Evolutionary conservation across 2,329 filamentous ascomycete genomes (phyloP), one percentile per base, ranked within the genome.

Genomic region (Hypoxylon sp.): DNA sequence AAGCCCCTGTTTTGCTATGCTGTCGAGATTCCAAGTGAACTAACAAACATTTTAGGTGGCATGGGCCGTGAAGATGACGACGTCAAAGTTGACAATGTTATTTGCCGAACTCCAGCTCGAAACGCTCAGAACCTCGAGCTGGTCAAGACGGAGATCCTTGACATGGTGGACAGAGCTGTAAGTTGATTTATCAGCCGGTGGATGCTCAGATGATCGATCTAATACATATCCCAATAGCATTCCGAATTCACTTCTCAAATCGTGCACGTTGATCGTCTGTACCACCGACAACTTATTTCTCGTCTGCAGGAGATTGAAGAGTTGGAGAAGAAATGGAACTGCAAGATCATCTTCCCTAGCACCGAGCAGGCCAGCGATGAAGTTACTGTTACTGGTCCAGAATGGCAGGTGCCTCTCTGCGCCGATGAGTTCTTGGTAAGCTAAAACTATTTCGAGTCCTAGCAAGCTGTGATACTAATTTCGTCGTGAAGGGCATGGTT

Each of bases 291-390:
- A 79, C 88, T 99, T 64, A 91, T 99, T 75, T 87, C 92, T 62
- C 92, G 94, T 62, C 89, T 98, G 68, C 83, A 87, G 46, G 92
- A 97, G 74, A 93, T 99, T 60, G 94, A 98, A 70, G 92, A 95
- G 71, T 85, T 99, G 53, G 95, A 99, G 82, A 96, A 97, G 84
- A 97, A 97, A 80, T 98, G 94, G 91, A 98, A 98, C 78, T 99
- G 95, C 89, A 98, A 98, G 83, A 96, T 99, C 74, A 92, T 93
- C 71, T 99, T 99, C 76, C 95, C 95, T 6, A 97, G 94, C 80
- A 98, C 95, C 8, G 95, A 99, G 78, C 91, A 96, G 79, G 95
- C 95, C 20, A 98, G 94, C 76, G 95, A 99, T 74, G 91, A 96
- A 74, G 93, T 99, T 55, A 96, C 91, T 17, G 93, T 99, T 61